Evolutionary conservation across 345 rosid genomes (phyloP).

Genomic region (Pistacia vera): DNA sequence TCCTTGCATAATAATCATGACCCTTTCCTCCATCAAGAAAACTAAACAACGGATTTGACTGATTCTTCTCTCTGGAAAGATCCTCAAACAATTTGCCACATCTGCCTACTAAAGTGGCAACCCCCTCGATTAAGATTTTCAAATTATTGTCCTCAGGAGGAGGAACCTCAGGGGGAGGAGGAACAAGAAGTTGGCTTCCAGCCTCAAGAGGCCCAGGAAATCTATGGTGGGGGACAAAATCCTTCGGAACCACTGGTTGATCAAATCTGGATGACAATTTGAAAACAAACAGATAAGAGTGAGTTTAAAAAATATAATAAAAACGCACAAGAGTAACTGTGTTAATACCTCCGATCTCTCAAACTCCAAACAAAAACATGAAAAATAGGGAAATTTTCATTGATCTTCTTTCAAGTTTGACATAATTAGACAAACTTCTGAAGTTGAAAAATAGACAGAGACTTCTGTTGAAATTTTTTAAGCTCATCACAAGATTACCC

Average conservation of each 20-base stretch:
- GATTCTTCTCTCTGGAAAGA: constrained; percentile 92
- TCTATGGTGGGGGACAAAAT: constrained; percentile 76
- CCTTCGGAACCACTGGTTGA: constrained; percentile 79
- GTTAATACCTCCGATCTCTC: too few species aligned
- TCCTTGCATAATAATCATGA: constrained; percentile 76
- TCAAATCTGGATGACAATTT: constrained; percentile 61
- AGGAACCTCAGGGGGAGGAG: constrained; percentile 72
- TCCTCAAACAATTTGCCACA: constrained; percentile 95
- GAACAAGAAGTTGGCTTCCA: constrained; percentile 41
- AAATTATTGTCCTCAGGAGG: constrained; percentile 76
- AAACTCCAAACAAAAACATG: too few species aligned
- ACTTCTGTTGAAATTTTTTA: too few species aligned
- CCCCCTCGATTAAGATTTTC: constrained; percentile 84
- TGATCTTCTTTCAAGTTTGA: too few species aligned
- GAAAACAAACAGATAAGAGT: constrained; percentile 10
- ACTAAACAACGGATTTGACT: constrained; percentile 78
- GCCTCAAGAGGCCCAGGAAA: constrained; percentile 64
- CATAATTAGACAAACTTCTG: too few species aligned
- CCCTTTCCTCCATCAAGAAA: constrained; percentile 90
- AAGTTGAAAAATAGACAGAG: too few species aligned
- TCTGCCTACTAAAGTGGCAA: constrained; percentile 91
- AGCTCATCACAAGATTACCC: too few species aligned
- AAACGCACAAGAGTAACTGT: not conserved
- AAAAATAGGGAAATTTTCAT: too few species aligned
- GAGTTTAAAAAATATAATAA: not conserved